phyloP scores from a whole-genome alignment of 495 filamentous ascomycete species.

The Beverwykella pulmonaria region DNA sequence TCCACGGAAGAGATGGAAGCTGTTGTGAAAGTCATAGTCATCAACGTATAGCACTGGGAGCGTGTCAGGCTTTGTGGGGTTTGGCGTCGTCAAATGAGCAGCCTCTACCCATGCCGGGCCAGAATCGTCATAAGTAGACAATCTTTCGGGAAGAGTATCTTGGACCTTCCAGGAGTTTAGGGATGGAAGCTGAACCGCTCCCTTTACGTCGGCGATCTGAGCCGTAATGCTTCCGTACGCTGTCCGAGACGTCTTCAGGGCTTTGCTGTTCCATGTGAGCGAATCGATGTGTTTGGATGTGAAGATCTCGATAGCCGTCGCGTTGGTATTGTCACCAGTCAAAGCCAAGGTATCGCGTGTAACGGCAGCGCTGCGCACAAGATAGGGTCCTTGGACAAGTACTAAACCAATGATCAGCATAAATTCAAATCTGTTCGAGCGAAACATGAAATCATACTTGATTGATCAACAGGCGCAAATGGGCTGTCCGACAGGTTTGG shows the following conservation, averaged over 20 bases:
- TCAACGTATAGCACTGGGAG: conserved; percentile 43
- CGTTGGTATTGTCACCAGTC: conserved; percentile 37
- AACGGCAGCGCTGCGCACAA: conserved; percentile 34
- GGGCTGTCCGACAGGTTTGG: conserved; percentile 58
- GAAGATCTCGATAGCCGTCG: conserved; percentile 39
- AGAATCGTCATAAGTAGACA: conserved; percentile 38
- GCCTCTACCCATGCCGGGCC: conserved; percentile 40
- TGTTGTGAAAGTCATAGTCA: conserved; percentile 44
- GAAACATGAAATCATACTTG: conserved; percentile 2
- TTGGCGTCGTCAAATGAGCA: conserved; percentile 37
- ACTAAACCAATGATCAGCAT: conserved; percentile 11
- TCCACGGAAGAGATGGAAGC: conserved; percentile 42
- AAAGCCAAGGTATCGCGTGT: conserved; percentile 29
- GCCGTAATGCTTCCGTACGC: conserved; percentile 40
- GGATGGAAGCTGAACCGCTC: conserved; percentile 24
- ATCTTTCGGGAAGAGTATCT: conserved; percentile 40
- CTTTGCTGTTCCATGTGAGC: conserved; percentile 41
- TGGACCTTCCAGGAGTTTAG: conserved; percentile 40
- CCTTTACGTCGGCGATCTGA: conserved; percentile 10
- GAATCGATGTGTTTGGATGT: conserved; percentile 17
- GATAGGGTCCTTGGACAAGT: conserved; percentile 42
- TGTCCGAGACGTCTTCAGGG: conserved; percentile 21
- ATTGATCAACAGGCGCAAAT: conserved; percentile 41
- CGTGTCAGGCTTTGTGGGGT: conserved; percentile 40
- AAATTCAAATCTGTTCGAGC: not conserved